These are phyloP conservation scores for Paramecium octaurelia DNA, from an alignment of 73 alveolate species.

Conservation along the genomic window DNA sequence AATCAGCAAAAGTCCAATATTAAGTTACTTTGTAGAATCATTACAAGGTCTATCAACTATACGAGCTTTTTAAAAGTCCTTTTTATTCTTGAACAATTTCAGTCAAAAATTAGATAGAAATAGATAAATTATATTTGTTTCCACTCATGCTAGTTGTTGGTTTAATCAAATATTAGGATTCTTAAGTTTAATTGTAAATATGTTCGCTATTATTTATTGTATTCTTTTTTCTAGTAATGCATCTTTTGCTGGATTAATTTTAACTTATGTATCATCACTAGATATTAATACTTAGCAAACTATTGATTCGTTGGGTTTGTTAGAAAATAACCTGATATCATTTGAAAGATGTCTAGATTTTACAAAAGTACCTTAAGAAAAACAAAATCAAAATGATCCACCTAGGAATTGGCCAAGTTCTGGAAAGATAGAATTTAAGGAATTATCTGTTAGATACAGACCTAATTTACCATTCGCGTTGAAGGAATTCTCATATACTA, in stretches of 20 bases:
- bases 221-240: neutral
- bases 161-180: neutral
- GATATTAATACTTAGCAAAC: neutral
- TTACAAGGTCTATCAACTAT: constrained; percentile 85
- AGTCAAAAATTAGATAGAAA: neutral
- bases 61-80: constrained; percentile 73
- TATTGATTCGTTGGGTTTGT: constrained; percentile 35
- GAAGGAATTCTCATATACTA: constrained; percentile 17
- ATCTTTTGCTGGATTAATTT: neutral
- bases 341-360: constrained; percentile 81
- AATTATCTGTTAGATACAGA: constrained; percentile 80
- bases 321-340: constrained; percentile 84
- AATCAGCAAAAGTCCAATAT: constrained; percentile 85
- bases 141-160: neutral
- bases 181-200: neutral
- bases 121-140: neutral
- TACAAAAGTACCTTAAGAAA: constrained; percentile 66
- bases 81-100: neutral
- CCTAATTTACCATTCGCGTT: constrained; percentile 68
- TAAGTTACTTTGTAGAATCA: constrained; percentile 85
- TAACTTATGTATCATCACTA: neutral
- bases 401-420: constrained; percentile 58
- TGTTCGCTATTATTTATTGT: neutral
- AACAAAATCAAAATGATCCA: constrained; percentile 48
- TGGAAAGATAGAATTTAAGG: constrained; percentile 78